phyloP scores from a whole-genome alignment of 1,284 basidiomycete genomes.

The Cerioporus squamosus region DNA sequence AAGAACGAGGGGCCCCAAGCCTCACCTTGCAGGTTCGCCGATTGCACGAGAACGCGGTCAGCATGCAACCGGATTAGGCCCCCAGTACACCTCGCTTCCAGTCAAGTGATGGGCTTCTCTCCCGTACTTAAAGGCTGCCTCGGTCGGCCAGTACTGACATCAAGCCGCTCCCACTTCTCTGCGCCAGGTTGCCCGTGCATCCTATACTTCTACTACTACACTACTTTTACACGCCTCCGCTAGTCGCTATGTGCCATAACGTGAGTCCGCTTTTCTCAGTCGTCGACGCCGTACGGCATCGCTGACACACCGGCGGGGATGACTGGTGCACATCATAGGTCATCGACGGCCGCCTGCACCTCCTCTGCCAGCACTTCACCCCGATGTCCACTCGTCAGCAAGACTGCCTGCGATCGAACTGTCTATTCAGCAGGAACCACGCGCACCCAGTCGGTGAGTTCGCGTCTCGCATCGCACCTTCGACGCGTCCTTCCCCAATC shows the following conservation, averaged over 20 bases:
- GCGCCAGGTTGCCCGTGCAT: conserved; percentile 20
- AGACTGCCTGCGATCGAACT: conserved; percentile 67
- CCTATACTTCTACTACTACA: conserved; percentile 6
- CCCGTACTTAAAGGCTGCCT: conserved; percentile 23
- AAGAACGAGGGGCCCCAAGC: conserved; percentile 37
- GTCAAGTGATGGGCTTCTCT: conserved; percentile 33
- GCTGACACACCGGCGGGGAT: conserved; percentile 11
- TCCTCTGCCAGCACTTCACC: conserved; percentile 74
- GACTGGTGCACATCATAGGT: conserved; percentile 46
- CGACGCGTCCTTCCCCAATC: neutral
- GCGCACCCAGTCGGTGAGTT: conserved; percentile 57
- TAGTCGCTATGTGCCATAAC: conserved; percentile 73
- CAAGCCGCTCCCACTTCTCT: conserved; percentile 23
- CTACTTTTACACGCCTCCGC: conserved; percentile 9
- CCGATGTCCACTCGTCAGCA: conserved; percentile 71
- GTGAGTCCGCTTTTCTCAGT: conserved; percentile 44
- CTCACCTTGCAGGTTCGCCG: conserved; percentile 36
- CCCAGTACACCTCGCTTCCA: conserved; percentile 31
- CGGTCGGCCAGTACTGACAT: conserved; percentile 9
- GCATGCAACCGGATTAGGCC: conserved; percentile 34
- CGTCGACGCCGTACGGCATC: conserved; percentile 1
- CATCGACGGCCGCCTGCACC: conserved; percentile 78
- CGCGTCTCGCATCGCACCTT: neutral
- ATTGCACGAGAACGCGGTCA: conserved; percentile 35
- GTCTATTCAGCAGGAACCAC: conserved; percentile 74